phyloP scores from a whole-genome alignment of 305 asterid species.

The Nicotiana rustica region DNA sequence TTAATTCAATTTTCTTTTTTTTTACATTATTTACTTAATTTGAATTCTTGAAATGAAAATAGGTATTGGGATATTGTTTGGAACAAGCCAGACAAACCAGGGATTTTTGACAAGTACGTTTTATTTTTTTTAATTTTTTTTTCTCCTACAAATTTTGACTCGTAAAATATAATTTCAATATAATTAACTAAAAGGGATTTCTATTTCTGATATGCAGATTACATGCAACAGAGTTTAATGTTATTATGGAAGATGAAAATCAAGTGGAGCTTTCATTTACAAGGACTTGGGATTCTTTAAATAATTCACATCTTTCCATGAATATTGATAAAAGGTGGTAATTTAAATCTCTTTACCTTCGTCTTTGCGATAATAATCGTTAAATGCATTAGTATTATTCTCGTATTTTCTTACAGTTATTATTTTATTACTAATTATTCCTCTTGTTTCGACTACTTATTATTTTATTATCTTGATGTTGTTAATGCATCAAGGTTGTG shows the following conservation, averaged over 20 bases:
- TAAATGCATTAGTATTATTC: too few relatives aligned
- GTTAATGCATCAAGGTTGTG: too few relatives aligned
- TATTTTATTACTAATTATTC: too few relatives aligned
- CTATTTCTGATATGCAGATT: slow-evolving; percentile 15
- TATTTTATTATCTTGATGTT: too few relatives aligned
- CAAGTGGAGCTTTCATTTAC: slow-evolving; percentile 44
- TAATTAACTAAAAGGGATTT: background rate
- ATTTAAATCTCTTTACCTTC: too few relatives aligned
- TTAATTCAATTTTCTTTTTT: background rate
- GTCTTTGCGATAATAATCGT: too few relatives aligned
- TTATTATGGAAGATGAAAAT: slow-evolving; percentile 35
- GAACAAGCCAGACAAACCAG: slow-evolving; percentile 50
- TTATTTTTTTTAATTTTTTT: background rate
- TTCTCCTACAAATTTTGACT: background rate
- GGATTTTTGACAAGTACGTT: slow-evolving; percentile 63
- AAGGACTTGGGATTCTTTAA: slow-evolving; percentile 33
- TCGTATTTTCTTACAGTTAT: too few relatives aligned
- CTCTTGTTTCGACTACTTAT: background rate
- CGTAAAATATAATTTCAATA: background rate
- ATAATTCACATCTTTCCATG: slow-evolving; percentile 28
- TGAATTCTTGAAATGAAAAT: slow-evolving; percentile 4
- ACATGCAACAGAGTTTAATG: slow-evolving; percentile 12
- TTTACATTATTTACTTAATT: background rate
- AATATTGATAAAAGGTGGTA: slow-evolving; percentile 70
- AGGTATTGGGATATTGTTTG: slow-evolving; percentile 93